phyloP scores from a whole-genome alignment of 2,329 filamentous ascomycete species.

The Xylariales sp. region DNA sequence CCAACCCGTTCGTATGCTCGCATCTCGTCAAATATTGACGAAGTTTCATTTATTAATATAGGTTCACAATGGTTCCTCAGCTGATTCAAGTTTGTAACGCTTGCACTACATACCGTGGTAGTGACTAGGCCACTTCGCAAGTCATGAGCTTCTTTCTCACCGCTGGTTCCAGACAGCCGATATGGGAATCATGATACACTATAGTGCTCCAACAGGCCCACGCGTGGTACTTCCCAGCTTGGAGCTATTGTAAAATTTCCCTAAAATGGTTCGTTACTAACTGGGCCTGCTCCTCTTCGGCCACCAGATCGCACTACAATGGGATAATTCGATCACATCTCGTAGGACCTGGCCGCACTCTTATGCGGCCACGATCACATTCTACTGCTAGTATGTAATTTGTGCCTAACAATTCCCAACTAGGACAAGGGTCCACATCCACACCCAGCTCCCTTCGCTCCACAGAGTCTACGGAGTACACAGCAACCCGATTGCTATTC shows the following conservation, averaged over 20 bases:
- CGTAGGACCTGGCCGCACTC: conserved; percentile 47
- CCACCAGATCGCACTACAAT: conserved; percentile 46
- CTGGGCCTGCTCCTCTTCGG: conserved; percentile 26
- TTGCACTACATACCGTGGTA: conserved; percentile 26
- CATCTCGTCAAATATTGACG: conserved; percentile 1
- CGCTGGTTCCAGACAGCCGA: conserved; percentile 43
- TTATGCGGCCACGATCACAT: conserved; percentile 50
- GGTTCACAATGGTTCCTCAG: conserved; percentile 23
- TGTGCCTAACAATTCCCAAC: conserved; percentile 46
- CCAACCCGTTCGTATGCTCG: conserved; percentile 22
- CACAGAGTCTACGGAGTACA: not conserved
- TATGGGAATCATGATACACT: conserved; percentile 35
- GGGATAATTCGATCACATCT: conserved; percentile 46
- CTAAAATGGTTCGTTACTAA: conserved; percentile 31
- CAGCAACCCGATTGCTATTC: not conserved
- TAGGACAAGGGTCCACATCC: conserved; percentile 35
- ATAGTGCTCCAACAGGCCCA: conserved; percentile 40
- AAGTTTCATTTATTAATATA: conserved; percentile 16
- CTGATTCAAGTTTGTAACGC: conserved; percentile 39
- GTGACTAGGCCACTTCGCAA: conserved; percentile 36
- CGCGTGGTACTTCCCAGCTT: conserved; percentile 40
- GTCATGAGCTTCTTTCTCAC: conserved; percentile 43
- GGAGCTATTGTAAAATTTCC: conserved; percentile 30
- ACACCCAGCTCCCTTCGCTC: conserved; percentile 24
- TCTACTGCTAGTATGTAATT: conserved; percentile 37